Percentiles rank a stretch among this genome's conserved stretches.
phyloP scores from a whole-genome alignment of 257 asterid genomes.

The Solanum pimpinellifolium region DNA sequence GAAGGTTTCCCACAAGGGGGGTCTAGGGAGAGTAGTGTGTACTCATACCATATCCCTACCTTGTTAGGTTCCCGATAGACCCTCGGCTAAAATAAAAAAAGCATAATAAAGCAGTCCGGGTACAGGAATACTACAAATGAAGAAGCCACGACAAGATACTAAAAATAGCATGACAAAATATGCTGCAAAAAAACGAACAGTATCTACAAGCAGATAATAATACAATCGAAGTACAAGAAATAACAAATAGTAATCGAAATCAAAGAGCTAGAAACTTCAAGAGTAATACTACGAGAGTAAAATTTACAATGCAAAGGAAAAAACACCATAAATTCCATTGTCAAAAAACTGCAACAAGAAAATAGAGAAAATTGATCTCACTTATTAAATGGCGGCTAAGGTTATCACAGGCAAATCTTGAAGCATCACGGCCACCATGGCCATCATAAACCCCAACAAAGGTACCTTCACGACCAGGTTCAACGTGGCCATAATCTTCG shows the following conservation, averaged over 20 bases:
- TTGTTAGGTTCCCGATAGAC: too few relatives aligned
- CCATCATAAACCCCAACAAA: constrained; percentile 84
- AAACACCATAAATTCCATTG: neutral
- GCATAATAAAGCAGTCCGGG: neutral
- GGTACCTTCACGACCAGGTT: constrained; percentile 49
- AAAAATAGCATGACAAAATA: neutral
- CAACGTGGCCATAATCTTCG: constrained; percentile 80
- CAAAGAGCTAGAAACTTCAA: neutral
- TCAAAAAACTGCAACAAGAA: neutral
- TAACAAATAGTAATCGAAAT: neutral
- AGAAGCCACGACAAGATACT: neutral
- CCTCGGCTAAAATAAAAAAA: neutral
- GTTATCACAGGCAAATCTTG: constrained; percentile 46
- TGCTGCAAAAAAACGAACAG: neutral
- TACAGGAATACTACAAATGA: neutral
- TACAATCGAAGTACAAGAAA: neutral
- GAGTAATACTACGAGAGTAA: neutral
- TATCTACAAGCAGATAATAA: neutral
- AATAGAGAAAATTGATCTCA: constrained; percentile 10
- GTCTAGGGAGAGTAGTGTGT: neutral
- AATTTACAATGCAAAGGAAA: neutral
- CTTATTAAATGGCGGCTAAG: constrained; percentile 47
- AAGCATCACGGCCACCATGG: constrained; percentile 74
- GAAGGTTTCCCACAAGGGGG: neutral
- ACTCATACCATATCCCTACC: too few relatives aligned